Evolutionary conservation across 1,139 yeast genomes (phyloP).

Genomic region (Blastobotrys malaysiensis): DNA sequence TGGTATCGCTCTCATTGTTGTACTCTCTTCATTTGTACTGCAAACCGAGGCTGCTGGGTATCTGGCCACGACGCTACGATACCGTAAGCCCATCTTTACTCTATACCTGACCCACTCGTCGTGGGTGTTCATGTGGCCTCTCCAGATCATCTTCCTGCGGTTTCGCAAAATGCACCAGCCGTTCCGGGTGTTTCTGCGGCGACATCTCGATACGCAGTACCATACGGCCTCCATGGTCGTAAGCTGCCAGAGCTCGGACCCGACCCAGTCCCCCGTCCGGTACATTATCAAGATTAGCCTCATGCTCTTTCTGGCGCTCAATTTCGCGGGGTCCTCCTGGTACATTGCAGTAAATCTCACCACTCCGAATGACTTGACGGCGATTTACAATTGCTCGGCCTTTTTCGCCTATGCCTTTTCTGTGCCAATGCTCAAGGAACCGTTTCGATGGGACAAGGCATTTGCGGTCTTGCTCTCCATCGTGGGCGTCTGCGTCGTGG

Average conservation of each 20-base stretch:
- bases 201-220: conserved; percentile 47
- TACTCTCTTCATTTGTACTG: conserved; percentile 60
- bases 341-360: conserved; percentile 77
- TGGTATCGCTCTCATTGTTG: conserved; percentile 50
- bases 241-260: conserved; percentile 31
- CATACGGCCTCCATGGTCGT: conserved; percentile 45
- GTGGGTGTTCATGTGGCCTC: conserved; percentile 73
- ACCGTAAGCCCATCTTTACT: conserved; percentile 65
- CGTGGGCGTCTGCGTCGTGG: conserved; percentile 71
- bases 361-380: conserved; percentile 81
- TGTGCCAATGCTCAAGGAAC: conserved; percentile 62
- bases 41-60: conserved; percentile 81
- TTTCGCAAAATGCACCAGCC: conserved; percentile 32
- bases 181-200: conserved; percentile 37
- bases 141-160: conserved; percentile 46
- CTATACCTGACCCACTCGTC: conserved; percentile 71
- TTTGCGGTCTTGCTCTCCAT: conserved; percentile 68
- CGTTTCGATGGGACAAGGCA: conserved; percentile 59
- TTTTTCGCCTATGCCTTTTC: conserved; percentile 85
- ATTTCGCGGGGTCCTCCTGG: conserved; percentile 81
- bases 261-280: conserved; percentile 38
- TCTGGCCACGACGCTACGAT: conserved; percentile 51
- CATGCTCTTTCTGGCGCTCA: conserved; percentile 52
- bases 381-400: conserved; percentile 85
- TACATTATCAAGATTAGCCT: conserved; percentile 45